Evolutionary conservation across 345 rosid genomes (phyloP), one percentile per base, ranked within the genome.

Genomic region (Rubroshorea leprosula): DNA sequence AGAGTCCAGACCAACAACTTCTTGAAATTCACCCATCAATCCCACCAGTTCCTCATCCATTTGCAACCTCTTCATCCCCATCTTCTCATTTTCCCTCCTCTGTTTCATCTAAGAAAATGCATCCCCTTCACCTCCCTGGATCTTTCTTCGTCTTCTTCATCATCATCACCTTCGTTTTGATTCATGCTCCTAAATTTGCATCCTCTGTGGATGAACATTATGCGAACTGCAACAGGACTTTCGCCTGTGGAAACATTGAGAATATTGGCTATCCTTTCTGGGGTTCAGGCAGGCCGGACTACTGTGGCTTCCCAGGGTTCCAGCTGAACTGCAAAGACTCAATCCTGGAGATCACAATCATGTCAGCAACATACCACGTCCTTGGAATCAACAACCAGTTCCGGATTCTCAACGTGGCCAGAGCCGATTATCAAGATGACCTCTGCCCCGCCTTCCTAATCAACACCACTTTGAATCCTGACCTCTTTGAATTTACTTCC

Each of bases 231-330:
- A 19, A 43, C 49, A 0, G 0, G 0, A 1, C 13, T 6, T 51
- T 63, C 41, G 1, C 0, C 0, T 77, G 82, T 4, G 78, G 69
- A 4, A 0, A 48, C 14, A 51, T 61, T 18, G 8, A 0, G 0
- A 1, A 19, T 0, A 63, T 74, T 7, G 48, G 5, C 0, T 77
- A 77, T 14, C 78, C 82, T 44, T 77, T 77, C 57, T 74, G 75
- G 73, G 57, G 73, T 35, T 38, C 0, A 0, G 0, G 39, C 9
- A 52, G 15, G 0, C 66, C 54, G 18, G 60, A 47, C 23, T 60
- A 23, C 0, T 78, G 83, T 1, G 83, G 83, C n/a, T 63, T 23
- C 29, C 84, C 71, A 0, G 54, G 62, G 0, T 80, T 74, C 23
- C 1, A 23, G 54, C 51, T 80, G 0, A 31, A 46, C 1, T 76